These are phyloP conservation scores for Alternaria gaisen DNA, from an alignment of 2,329 filamentous ascomycete genomes.

Conservation along the genomic window DNA sequence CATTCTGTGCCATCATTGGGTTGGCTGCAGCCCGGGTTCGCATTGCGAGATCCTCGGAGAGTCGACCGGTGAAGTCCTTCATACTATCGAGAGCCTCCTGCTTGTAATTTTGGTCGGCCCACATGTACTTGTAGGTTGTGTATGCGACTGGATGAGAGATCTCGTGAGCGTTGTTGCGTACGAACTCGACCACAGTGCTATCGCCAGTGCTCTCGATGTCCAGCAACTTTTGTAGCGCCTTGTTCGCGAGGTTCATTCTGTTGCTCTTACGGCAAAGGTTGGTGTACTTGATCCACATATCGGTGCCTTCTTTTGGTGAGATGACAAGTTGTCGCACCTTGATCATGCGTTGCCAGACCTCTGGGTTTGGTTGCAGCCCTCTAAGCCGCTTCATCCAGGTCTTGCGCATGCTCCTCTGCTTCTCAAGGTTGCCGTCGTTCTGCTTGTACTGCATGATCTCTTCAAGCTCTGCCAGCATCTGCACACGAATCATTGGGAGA, in stretches of 20 bases:
- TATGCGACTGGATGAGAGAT: slow-evolving; percentile 85
- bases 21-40: slow-evolving; percentile 46
- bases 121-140: slow-evolving; percentile 96
- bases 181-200: slow-evolving; percentile 44
- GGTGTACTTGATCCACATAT: slow-evolving; percentile 99
- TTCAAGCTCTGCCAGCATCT: slow-evolving; percentile 98
- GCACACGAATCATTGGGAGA: slow-evolving; percentile 95
- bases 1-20: slow-evolving; percentile 45
- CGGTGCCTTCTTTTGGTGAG: slow-evolving; percentile 88
- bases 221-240: slow-evolving; percentile 90
- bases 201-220: slow-evolving; percentile 48
- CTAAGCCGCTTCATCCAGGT: slow-evolving; percentile 97
- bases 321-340: slow-evolving; percentile 93
- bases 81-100: slow-evolving; percentile 63
- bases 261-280: slow-evolving; percentile 97
- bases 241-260: slow-evolving; percentile 92
- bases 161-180: slow-evolving; percentile 51
- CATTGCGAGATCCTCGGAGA: slow-evolving; percentile 67
- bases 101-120: slow-evolving; percentile 70
- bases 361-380: slow-evolving; percentile 95
- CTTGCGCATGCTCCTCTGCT: slow-evolving; percentile 86
- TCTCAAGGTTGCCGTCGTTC: slow-evolving; percentile 77
- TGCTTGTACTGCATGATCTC: slow-evolving; percentile 99
- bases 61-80: slow-evolving; percentile 67
- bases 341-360: slow-evolving; percentile 98